These are phyloP conservation scores for Dryadomyces sulphureus DNA, from an alignment of 2,329 filamentous ascomycete genomes.

Conservation along the genomic window DNA sequence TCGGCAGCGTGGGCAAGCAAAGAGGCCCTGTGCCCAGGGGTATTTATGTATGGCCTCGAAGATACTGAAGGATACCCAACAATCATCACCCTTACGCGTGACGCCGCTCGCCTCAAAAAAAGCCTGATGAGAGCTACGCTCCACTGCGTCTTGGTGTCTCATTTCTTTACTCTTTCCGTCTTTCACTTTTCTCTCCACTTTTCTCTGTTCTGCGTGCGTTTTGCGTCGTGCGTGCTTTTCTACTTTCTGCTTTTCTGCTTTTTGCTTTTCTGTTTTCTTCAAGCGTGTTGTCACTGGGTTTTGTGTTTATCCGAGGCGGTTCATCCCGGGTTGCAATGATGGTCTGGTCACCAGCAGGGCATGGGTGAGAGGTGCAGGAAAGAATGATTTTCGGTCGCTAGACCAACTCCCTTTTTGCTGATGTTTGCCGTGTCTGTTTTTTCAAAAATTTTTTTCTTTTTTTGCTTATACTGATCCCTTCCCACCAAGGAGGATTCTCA, in stretches of 20 bases:
- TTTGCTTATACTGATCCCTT: background rate
- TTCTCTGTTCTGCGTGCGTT: background rate
- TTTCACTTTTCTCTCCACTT: background rate
- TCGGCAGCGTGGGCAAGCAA: too few species aligned
- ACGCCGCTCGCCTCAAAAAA: background rate
- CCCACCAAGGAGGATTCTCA: background rate
- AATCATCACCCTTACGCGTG: background rate
- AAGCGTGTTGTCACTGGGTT: background rate
- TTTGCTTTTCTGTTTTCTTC: background rate
- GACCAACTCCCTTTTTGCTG: background rate
- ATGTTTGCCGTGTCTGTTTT: background rate
- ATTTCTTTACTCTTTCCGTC: background rate
- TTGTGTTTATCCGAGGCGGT: background rate
- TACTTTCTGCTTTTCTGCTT: background rate
- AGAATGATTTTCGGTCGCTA: constrained; percentile 4
- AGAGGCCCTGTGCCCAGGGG: background rate
- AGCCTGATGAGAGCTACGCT: too few species aligned
- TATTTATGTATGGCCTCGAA: background rate
- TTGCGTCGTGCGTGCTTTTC: background rate
- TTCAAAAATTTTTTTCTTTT: background rate
- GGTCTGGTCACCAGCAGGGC: constrained; percentile 4
- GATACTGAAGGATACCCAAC: constrained; percentile 3
- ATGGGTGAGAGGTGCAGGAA: constrained; percentile 1
- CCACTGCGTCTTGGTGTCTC: too few species aligned
- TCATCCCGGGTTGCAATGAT: constrained; percentile 3